Percentiles rank a stretch among this genome's conserved stretches.
These are phyloP conservation scores for Discostella stelligera DNA, from an alignment of 352 stramenopile species.

Conservation along the genomic window DNA sequence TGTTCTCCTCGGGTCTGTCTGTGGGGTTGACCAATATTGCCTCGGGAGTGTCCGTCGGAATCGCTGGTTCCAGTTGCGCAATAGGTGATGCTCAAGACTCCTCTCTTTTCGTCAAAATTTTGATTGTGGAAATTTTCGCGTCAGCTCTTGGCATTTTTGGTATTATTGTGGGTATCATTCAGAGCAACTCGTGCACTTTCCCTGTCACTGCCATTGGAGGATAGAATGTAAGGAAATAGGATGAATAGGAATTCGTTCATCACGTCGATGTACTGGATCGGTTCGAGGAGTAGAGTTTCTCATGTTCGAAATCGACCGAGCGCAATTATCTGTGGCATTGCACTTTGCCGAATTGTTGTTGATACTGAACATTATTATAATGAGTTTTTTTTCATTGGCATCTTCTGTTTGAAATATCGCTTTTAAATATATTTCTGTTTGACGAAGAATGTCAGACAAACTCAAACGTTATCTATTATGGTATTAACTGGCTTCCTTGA, in stretches of 20 bases:
- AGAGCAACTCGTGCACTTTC: conserved; percentile 89
- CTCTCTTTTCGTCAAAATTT: conserved; percentile 98
- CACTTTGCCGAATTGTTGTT: conserved; percentile 9
- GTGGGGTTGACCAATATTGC: conserved; percentile 98
- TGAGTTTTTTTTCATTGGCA: background rate
- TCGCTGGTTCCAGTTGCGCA: conserved; percentile 96
- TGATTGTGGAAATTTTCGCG: conserved; percentile 99
- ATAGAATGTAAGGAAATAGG: conserved; percentile 1
- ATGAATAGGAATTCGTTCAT: background rate
- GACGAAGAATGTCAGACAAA: too few species aligned
- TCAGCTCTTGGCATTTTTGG: conserved; percentile 98
- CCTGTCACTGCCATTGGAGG: conserved; percentile 57
- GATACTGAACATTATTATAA: conserved; percentile 9
- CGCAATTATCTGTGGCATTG: too few species aligned
- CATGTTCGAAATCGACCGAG: background rate
- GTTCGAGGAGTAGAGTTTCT: conserved; percentile 2
- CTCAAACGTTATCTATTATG: background rate
- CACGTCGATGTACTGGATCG: background rate
- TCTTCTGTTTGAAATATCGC: background rate
- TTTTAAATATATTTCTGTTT: background rate
- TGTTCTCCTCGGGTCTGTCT: conserved; percentile 95
- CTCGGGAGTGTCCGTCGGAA: conserved; percentile 93
- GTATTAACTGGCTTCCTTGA: conserved; percentile 5
- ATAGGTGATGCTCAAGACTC: conserved; percentile 98
- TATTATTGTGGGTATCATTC: conserved; percentile 98